phyloP scores from a whole-genome alignment of 2,329 filamentous ascomycete species.

The Colletotrichum paranaense region DNA sequence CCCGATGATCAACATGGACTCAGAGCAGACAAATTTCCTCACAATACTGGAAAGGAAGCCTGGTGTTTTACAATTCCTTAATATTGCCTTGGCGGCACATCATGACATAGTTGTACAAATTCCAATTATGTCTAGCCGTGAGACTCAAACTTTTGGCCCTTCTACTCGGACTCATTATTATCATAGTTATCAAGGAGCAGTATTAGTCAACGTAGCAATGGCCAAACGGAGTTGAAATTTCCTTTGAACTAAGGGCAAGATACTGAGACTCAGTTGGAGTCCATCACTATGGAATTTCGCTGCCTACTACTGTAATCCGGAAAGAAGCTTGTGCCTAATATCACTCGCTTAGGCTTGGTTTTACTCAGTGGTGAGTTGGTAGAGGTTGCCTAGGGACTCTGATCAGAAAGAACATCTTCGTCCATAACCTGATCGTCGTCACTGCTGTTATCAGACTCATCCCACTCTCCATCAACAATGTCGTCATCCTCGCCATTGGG shows the following conservation, averaged over 20 bases:
- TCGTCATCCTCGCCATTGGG: not conserved
- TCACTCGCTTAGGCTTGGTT: not conserved
- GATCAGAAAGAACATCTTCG: not conserved
- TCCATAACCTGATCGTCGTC: not conserved
- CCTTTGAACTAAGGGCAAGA: not conserved
- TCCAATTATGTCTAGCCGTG: not conserved
- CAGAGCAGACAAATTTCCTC: not conserved
- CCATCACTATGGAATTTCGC: not conserved
- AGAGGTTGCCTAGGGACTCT: not conserved
- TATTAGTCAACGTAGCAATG: no score
- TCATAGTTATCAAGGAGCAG: no score
- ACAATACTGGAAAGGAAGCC: not conserved
- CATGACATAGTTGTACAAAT: not conserved
- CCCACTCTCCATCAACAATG: not conserved
- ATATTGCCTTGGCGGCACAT: not conserved
- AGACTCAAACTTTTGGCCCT: not conserved
- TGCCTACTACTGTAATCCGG: not conserved
- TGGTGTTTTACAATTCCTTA: not conserved
- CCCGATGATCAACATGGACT: not conserved
- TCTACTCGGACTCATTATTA: not conserved
- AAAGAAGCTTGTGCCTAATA: not conserved
- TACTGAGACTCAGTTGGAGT: not conserved
- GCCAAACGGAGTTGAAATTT: not conserved
- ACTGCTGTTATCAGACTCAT: not conserved
- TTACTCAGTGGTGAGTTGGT: not conserved